These are phyloP conservation scores for Musa beccarii DNA, from an alignment of 176 grass and related monocot species.

Conservation along the genomic window DNA sequence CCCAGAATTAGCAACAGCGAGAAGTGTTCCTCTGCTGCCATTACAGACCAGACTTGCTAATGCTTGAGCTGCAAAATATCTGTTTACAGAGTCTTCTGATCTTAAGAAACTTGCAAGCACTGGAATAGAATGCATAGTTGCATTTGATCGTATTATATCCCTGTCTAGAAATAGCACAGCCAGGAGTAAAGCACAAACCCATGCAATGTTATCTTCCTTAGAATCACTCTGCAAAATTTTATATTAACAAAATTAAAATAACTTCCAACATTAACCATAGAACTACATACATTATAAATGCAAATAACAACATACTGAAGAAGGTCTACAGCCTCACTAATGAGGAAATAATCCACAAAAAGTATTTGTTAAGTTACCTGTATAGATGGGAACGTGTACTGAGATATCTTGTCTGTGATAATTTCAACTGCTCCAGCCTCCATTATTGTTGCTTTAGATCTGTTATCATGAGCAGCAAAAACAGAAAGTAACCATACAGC, in stretches of 20 bases:
- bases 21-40: slow-evolving; percentile 92
- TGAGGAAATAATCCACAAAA: neutral
- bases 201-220: slow-evolving; percentile 76
- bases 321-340: slow-evolving; percentile 8
- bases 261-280: neutral
- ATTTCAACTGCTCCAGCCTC: slow-evolving; percentile 75
- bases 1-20: slow-evolving; percentile 96
- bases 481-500: slow-evolving; percentile 83
- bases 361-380: slow-evolving; percentile 32
- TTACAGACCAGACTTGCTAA: slow-evolving; percentile 85
- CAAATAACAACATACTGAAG: neutral
- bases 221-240: slow-evolving; percentile 64
- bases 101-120: slow-evolving; percentile 88
- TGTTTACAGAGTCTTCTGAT: slow-evolving; percentile 91
- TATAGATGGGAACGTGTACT: slow-evolving; percentile 76
- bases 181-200: slow-evolving; percentile 87
- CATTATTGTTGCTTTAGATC: slow-evolving; percentile 65
- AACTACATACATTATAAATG: neutral
- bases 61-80: slow-evolving; percentile 97
- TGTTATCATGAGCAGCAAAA: slow-evolving; percentile 66
- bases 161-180: slow-evolving; percentile 89
- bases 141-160: slow-evolving; percentile 77
- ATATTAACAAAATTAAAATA: slow-evolving; percentile 11
- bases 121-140: slow-evolving; percentile 72
- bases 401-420: slow-evolving; percentile 85